A percentile compares a stretch with the other conserved stretches of the same genome.
phyloP scores from a whole-genome alignment of 306 rosid species.

The Quercus ilex region DNA sequence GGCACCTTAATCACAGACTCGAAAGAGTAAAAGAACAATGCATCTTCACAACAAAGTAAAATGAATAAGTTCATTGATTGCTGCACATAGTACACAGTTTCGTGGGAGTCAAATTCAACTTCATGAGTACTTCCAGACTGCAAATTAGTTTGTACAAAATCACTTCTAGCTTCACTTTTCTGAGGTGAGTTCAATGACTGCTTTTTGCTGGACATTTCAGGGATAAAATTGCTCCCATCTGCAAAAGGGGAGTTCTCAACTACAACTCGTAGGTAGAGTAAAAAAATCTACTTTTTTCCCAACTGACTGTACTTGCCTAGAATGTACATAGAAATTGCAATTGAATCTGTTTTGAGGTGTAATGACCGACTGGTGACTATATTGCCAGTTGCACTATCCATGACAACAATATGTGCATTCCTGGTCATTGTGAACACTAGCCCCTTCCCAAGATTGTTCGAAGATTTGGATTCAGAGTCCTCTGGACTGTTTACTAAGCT shows the following conservation, averaged over 20 bases:
- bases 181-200: conserved; percentile 26
- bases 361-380: conserved; percentile 43
- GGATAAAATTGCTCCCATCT: conserved; percentile 40
- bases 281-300: conserved; percentile 17
- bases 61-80: conserved; percentile 37
- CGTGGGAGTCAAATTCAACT: conserved; percentile 34
- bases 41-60: conserved; percentile 68
- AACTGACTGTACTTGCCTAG: conserved; percentile 50
- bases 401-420: conserved; percentile 46
- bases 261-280: conserved; percentile 7
- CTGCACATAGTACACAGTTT: conserved; percentile 31
- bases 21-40: conserved; percentile 51
- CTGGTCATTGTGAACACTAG: conserved; percentile 47
- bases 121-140: conserved; percentile 43
- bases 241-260: conserved; percentile 30
- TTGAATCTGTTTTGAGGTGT: conserved; percentile 38
- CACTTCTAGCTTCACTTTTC: conserved; percentile 29
- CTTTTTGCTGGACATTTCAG: conserved; percentile 43
- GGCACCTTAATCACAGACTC: conserved; percentile 64
- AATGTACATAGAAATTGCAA: conserved; percentile 60
- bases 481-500: conserved; percentile 31
- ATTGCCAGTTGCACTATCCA: conserved; percentile 52
- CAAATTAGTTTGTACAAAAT: conserved; percentile 25
- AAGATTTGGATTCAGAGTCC: conserved; percentile 40
- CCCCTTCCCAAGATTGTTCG: conserved; percentile 38